phyloP scores from a whole-genome alignment of 1,284 basidiomycete genomes.

The Ganoderma meredithae region DNA sequence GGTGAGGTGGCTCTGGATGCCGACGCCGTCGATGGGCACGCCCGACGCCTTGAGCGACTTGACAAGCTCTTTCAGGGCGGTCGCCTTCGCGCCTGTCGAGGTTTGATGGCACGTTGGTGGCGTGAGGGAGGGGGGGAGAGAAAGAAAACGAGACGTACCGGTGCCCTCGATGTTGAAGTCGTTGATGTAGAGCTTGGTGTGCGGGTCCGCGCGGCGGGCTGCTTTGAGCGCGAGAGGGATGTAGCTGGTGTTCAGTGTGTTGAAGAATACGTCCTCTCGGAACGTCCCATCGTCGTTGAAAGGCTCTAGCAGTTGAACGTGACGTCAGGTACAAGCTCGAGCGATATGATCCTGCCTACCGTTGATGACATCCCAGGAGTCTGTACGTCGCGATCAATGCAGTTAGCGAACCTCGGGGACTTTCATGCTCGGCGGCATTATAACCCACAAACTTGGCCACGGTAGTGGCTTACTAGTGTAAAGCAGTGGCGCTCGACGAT shows the following conservation, averaged over 20 bases:
- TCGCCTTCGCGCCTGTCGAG: constrained; percentile 54
- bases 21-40: constrained; percentile 65
- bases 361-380: constrained; percentile 50
- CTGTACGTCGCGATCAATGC: constrained; percentile 13
- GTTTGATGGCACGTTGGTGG: no score
- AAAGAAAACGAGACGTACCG: constrained; percentile 20
- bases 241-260: constrained; percentile 52
- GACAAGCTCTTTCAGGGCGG: constrained; percentile 59
- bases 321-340: neutral
- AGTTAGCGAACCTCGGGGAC: neutral
- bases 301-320: constrained; percentile 43
- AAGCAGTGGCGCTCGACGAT: constrained; percentile 55
- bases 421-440: no score
- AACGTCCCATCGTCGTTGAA: constrained; percentile 68
- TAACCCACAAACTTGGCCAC: constrained; percentile 54
- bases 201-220: constrained; percentile 54
- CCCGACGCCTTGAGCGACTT: constrained; percentile 50
- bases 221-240: constrained; percentile 53
- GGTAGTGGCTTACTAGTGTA: constrained; percentile 56
- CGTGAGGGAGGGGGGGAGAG: neutral
- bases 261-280: constrained; percentile 53
- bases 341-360: constrained; percentile 36
- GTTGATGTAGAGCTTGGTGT: constrained; percentile 54
- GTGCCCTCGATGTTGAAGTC: constrained; percentile 54
- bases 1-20: constrained; percentile 61